phyloP scores from a whole-genome alignment of 2,329 filamentous ascomycete genomes.

The Diplodia intermedia region DNA sequence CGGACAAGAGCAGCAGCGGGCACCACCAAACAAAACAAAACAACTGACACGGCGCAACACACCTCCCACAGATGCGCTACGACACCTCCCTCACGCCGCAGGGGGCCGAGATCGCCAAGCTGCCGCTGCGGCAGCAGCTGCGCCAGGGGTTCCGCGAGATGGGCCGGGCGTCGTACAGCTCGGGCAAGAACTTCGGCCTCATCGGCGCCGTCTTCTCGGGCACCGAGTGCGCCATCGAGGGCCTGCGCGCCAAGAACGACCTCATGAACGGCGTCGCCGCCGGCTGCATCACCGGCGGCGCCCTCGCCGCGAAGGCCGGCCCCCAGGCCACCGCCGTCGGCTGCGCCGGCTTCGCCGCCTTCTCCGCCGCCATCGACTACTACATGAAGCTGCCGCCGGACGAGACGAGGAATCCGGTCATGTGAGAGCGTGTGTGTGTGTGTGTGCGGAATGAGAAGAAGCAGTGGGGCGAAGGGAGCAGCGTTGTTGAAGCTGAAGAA shows the following conservation, averaged over 20 bases:
- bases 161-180: conserved; percentile 80
- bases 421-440: conserved; percentile 34
- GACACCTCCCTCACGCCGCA: conserved; percentile 80
- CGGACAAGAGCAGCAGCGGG: no score
- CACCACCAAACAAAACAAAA: neutral
- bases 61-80: conserved; percentile 82
- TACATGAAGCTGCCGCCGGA: conserved; percentile 69
- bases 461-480: neutral
- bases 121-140: conserved; percentile 85
- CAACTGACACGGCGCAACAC: neutral
- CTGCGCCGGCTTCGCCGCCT: conserved; percentile 92
- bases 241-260: conserved; percentile 91
- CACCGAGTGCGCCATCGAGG: conserved; percentile 96
- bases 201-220: conserved; percentile 90
- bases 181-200: conserved; percentile 91
- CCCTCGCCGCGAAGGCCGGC: conserved; percentile 83
- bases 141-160: conserved; percentile 91
- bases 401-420: conserved; percentile 50
- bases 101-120: conserved; percentile 60
- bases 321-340: conserved; percentile 88
- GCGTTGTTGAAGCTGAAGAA: neutral
- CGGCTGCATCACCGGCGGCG: conserved; percentile 89
- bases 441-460: neutral
- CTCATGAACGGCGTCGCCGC: conserved; percentile 84
- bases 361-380: conserved; percentile 87